Base-by-base conservation (phyloP, 495 filamentous ascomycete genomes). In the Podospora comata region DNA sequence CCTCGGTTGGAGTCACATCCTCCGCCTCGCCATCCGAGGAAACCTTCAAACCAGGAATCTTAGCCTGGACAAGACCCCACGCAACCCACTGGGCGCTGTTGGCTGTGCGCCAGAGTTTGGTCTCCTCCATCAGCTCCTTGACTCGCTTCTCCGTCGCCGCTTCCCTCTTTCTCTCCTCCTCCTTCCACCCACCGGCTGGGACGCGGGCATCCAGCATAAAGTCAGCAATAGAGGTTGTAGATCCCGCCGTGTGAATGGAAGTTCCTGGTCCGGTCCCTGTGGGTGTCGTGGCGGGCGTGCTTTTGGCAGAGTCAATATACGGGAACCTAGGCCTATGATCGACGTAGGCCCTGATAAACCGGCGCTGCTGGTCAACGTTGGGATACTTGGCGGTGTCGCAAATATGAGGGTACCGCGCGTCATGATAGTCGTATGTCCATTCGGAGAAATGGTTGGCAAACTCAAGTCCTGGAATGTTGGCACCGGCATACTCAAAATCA, bases 401-500 rank as follows among this genome's bases (percentile, higher is more conserved):
- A 13, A 84, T 85, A 80, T 89, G 88, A 2, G 93, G 82, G 7
- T 71, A 76, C 20, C 79, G 77, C 1, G 85, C 74, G 73, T 94
- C 87, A 73, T 97, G 93, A 76, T 99, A 99, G 76, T 99, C 92
- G 81, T 97, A 96, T 76, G 93, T 96, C 95, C 95, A 99, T 79
- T 99, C 95, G 72, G 92, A 88, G 79, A 98, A 99, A 77, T 99
- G 95, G 77, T 99, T 99, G 62, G 93, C 95, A 77, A 99, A 97
- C 78, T 99, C 95, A 32, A 92, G 84, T 2, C 93, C 96, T 5
- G 88, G 89, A 1, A 88, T 81, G 74, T 97, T 99, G 62, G 95
- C 93, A 13, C 89, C 93, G 1, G 96, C 92, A 75, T 99, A 99
- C 76, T 99, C 95, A 72, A 99, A 99, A 79, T 99, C 95, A 73